A percentile compares a stretch with the other conserved stretches of the same genome.
Conservation (phyloP, 2,329 filamentous ascomycete genomes). For the Didymella keratinophila region DNA sequence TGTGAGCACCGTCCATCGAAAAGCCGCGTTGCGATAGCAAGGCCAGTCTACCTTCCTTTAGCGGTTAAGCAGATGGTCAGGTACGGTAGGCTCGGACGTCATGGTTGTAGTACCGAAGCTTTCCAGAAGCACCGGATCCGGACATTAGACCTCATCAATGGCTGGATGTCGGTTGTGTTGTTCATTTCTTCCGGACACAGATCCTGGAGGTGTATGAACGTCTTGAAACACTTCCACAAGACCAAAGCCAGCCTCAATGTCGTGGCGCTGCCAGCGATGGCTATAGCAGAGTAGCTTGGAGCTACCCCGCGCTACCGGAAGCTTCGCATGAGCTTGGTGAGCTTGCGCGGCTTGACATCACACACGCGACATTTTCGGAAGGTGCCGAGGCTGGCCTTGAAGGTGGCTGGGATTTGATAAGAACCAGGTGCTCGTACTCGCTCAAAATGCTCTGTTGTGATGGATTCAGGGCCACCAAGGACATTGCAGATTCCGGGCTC, state of each 20-base stretch:
- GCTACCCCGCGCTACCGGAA: conserved; percentile 17
- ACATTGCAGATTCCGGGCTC: too few species aligned
- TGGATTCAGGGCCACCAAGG: too few species aligned
- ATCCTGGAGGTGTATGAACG: neutral
- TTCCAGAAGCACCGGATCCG: neutral
- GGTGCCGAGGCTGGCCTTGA: neutral
- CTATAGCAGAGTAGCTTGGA: neutral
- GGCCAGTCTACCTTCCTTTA: conserved; percentile 23
- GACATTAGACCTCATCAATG: neutral
- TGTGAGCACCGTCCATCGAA: neutral
- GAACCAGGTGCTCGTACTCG: neutral
- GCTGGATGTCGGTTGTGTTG: neutral
- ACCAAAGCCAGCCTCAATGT: neutral
- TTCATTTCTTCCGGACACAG: neutral
- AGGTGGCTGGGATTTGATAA: neutral
- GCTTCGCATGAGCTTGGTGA: conserved; percentile 20
- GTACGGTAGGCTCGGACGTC: conserved; percentile 5
- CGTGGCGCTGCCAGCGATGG: too few species aligned
- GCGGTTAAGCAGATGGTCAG: conserved; percentile 20
- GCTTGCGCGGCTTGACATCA: conserved; percentile 14
- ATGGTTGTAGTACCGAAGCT: conserved; percentile 1
- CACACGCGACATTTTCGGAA: neutral
- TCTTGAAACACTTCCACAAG: neutral
- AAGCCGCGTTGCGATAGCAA: conserved; percentile 18
- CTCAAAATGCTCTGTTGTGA: too few species aligned